These are phyloP conservation scores for Fusarium pseudoanthophilum DNA, from an alignment of 2,329 filamentous ascomycete genomes.

Conservation along the genomic window DNA sequence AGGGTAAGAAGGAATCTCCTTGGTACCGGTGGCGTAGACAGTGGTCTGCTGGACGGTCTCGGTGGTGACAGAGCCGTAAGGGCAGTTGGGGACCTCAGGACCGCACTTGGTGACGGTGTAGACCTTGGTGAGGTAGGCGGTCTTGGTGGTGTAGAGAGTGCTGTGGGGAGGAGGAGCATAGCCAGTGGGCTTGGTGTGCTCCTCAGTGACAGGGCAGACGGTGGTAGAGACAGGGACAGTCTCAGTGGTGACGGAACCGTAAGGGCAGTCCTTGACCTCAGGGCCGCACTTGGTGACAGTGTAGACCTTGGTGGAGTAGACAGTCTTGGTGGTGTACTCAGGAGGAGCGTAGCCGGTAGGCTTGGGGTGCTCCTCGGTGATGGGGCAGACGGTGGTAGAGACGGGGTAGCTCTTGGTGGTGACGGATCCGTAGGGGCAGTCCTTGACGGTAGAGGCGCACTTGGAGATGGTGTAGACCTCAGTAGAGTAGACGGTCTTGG, in stretches of 20 bases:
- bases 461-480: constrained; percentile 31
- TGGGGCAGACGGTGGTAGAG: constrained; percentile 37
- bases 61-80: constrained; percentile 47
- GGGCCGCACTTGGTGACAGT: constrained; percentile 48
- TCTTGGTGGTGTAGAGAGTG: constrained; percentile 48
- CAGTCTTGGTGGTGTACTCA: constrained; percentile 49
- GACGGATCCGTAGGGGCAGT: constrained; percentile 45
- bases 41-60: constrained; percentile 24
- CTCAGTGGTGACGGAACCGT: constrained; percentile 45
- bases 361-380: constrained; percentile 30
- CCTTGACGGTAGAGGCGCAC: constrained; percentile 42
- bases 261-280: constrained; percentile 44
- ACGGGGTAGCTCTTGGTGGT: constrained; percentile 32
- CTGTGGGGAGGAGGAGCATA: constrained; percentile 29
- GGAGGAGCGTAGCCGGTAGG: constrained; percentile 31
- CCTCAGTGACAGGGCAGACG: constrained; percentile 20
- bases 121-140: constrained; percentile 47
- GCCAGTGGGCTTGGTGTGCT: constrained; percentile 29
- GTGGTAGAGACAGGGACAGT: constrained; percentile 8
- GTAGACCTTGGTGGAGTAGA: constrained; percentile 47
- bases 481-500: constrained; percentile 41
- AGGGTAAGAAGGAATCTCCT: constrained; percentile 34
- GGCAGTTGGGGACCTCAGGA: constrained; percentile 47
- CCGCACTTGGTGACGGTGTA: constrained; percentile 50
- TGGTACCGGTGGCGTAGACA: constrained; percentile 26